Conservation (phyloP, 2,329 filamentous ascomycete species). For the Phoma herbarum region DNA sequence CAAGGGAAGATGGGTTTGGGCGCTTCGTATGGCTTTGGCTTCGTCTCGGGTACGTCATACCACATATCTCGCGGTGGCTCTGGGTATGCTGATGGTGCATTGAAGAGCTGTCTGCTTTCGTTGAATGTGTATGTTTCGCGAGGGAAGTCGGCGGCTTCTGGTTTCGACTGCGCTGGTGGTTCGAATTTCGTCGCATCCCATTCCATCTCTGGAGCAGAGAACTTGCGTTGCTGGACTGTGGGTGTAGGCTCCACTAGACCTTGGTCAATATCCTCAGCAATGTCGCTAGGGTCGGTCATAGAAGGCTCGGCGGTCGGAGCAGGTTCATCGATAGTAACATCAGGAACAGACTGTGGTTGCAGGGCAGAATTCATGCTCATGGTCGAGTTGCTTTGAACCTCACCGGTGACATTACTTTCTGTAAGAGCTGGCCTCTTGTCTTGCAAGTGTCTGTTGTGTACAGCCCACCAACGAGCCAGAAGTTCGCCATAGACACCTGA, state of each 20-base stretch:
- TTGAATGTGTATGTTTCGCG: constrained; percentile 84
- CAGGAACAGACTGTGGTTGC: constrained; percentile 30
- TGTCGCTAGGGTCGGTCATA: constrained; percentile 54
- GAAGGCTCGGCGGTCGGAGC: constrained; percentile 53
- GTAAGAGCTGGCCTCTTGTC: constrained; percentile 16
- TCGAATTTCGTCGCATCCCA: constrained; percentile 68
- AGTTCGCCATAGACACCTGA: constrained; percentile 81
- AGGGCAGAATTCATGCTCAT: constrained; percentile 24
- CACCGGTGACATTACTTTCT: constrained; percentile 9
- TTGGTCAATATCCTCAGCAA: constrained; percentile 55
- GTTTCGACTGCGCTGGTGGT: constrained; percentile 72
- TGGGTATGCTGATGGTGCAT: constrained; percentile 78
- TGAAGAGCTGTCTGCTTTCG: constrained; percentile 75
- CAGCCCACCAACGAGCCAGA: constrained; percentile 88
- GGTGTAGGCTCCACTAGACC: constrained; percentile 55
- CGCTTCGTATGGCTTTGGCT: constrained; percentile 66
- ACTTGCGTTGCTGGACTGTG: constrained; percentile 59
- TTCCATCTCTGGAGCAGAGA: constrained; percentile 66
- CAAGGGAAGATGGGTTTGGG: constrained; percentile 86
- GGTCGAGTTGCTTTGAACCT: constrained; percentile 21
- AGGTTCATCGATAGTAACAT: constrained; percentile 42
- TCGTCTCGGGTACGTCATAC: constrained; percentile 75
- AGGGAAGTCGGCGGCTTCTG: constrained; percentile 87
- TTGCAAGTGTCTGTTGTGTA: constrained; percentile 87
- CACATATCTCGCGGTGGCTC: constrained; percentile 88